phyloP scores from a whole-genome alignment of 345 rosid species.

The Kandelia obovata region DNA sequence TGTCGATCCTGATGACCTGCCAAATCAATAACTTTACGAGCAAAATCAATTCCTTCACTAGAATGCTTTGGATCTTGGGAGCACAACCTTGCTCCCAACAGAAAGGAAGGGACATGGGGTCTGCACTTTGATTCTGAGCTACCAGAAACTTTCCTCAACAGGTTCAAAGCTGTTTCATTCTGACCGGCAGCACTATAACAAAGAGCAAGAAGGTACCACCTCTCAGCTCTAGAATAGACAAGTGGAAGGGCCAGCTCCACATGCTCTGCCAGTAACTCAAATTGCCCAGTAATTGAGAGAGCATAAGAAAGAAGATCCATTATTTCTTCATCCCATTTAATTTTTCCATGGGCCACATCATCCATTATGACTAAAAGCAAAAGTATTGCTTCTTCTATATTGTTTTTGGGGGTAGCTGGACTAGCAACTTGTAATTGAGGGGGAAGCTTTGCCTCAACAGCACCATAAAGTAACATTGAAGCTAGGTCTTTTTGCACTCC shows the following conservation, averaged over 20 bases:
- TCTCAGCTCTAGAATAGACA: slow-evolving; percentile 58
- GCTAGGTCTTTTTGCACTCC: slow-evolving; percentile 76
- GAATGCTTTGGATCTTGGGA: slow-evolving; percentile 62
- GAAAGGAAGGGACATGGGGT: slow-evolving; percentile 50
- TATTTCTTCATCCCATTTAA: slow-evolving; percentile 80
- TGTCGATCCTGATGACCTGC: slow-evolving; percentile 39
- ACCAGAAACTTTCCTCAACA: slow-evolving; percentile 56
- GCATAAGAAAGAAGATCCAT: slow-evolving; percentile 79
- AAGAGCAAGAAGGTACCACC: slow-evolving; percentile 90
- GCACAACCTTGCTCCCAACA: slow-evolving; percentile 81
- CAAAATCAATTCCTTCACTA: slow-evolving; percentile 56
- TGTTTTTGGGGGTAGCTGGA: slow-evolving; percentile 42
- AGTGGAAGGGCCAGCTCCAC: slow-evolving; percentile 76
- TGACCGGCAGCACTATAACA: slow-evolving; percentile 79
- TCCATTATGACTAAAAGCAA: slow-evolving; percentile 65
- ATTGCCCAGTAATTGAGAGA: slow-evolving; percentile 66
- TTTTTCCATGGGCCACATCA: slow-evolving; percentile 60
- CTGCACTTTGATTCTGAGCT: slow-evolving; percentile 63
- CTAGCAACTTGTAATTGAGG: slow-evolving; percentile 36
- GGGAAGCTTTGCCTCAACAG: slow-evolving; percentile 58
- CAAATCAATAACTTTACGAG: slow-evolving; percentile 45
- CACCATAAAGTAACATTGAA: slow-evolving; percentile 65
- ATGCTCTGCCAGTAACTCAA: slow-evolving; percentile 61
- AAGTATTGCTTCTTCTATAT: slow-evolving; percentile 79
- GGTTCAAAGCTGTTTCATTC: slow-evolving; percentile 66